Evolutionary conservation across 2,329 filamentous ascomycete species (phyloP).

Genomic region (Herpomyces periplanetae): DNA sequence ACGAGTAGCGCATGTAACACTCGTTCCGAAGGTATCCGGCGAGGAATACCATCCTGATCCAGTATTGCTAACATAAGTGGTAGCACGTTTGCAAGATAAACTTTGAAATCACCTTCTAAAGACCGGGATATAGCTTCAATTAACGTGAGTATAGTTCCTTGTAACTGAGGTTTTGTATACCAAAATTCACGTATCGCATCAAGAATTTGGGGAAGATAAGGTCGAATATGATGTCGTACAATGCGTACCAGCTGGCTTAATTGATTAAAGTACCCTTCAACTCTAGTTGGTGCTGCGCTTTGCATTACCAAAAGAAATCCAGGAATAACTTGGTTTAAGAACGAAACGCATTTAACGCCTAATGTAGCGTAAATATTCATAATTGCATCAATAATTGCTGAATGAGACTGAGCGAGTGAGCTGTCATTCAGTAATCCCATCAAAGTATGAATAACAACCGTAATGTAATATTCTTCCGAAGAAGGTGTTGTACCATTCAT

Average conservation of each 20-base stretch:
- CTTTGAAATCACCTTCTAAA: constrained; percentile 86
- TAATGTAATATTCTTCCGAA: constrained; percentile 92
- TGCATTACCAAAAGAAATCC: constrained; percentile 68
- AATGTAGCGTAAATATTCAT: constrained; percentile 96
- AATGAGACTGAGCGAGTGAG: constrained; percentile 62
- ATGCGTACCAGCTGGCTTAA: constrained; percentile 70
- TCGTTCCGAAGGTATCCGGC: constrained; percentile 45
- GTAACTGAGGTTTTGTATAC: constrained; percentile 36
- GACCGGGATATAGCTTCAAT: constrained; percentile 79
- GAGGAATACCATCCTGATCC: constrained; percentile 37
- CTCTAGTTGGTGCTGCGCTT: constrained; percentile 29
- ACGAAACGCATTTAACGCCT: constrained; percentile 76
- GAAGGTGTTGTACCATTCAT: constrained; percentile 90
- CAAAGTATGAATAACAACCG: constrained; percentile 79
- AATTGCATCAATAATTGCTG: constrained; percentile 73
- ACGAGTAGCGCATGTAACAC: constrained; percentile 82
- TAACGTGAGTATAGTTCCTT: constrained; percentile 59
- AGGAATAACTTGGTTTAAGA: constrained; percentile 68
- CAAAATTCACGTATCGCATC: constrained; percentile 62
- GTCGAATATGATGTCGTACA: constrained; percentile 76
- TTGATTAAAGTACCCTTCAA: constrained; percentile 93
- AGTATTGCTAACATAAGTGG: constrained; percentile 79
- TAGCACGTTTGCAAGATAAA: constrained; percentile 54
- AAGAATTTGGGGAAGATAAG: constrained; percentile 54
- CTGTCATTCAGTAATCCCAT: constrained; percentile 66